Evolutionary conservation across 129 eudicot genomes (phyloP), one percentile per base, ranked within the genome.

Genomic region (Flaveria trinervia): DNA sequence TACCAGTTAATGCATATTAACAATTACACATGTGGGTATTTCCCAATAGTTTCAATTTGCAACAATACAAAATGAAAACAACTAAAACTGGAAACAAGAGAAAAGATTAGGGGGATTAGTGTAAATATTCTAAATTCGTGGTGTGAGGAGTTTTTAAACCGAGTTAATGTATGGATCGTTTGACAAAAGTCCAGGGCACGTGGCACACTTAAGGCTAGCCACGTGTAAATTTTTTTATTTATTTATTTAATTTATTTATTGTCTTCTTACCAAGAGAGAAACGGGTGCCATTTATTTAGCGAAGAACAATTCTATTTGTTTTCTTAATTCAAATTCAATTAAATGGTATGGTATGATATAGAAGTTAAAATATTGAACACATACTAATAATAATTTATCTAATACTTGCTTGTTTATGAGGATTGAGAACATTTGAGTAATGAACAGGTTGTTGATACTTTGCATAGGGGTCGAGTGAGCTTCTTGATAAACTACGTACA

Each of bases 291-390:
- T 54, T 51, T 16, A 10, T 77, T 68, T 7, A 10, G 75, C 68
- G 67, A 68, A 36, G 81, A 68, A 68, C 30, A 55, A 67, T 54
- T 77, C 80, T 77, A 67, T 65, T 65, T 65, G 2, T 50, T 64
- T 30, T 15, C 22, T 64, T 64, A 0, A 5, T 26, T 14, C 8
- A 62, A 14, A 60, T 12, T 12, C 9, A 59, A 23, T 59, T 23
- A 59, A n/a, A 59, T 59, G 36, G 65, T 20, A 17, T n/a, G 23
- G 4, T 50, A 50, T 45, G 2, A 30, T 3, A 30, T 3, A 30
- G 5, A 4, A 50, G 17, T 50, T 50, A 5, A 15, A 50, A 50
- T 50, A 55, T 7, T 55, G 61, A 55, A n/a, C 23, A 57, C 33
- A 18, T 9, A 57, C 65, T 4, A 57, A 57, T 57, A 22, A 57